These are phyloP conservation scores for Diplocarpon mali DNA, from an alignment of 2,329 filamentous ascomycete species.

Conservation along the genomic window DNA sequence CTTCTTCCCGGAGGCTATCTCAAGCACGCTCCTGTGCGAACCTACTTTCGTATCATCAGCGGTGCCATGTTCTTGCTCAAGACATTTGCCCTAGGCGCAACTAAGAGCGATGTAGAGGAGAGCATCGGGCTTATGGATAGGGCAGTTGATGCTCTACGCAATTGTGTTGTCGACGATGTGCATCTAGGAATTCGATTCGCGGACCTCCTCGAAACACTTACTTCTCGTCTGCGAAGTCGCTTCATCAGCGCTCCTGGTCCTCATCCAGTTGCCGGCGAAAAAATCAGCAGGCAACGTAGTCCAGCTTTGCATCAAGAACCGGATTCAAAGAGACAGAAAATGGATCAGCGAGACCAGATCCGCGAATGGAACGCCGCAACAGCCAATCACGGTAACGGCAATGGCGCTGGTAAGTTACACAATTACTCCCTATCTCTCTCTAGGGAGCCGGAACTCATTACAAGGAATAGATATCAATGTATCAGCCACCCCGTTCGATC, in stretches of 20 bases:
- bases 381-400: slow-evolving; percentile 17
- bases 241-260: slow-evolving; percentile 54
- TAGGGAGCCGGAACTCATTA: not conserved
- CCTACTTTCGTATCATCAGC: slow-evolving; percentile 78
- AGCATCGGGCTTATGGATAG: slow-evolving; percentile 66
- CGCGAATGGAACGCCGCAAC: slow-evolving; percentile 25
- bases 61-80: slow-evolving; percentile 78
- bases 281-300: slow-evolving; percentile 17
- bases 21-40: slow-evolving; percentile 72
- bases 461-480: slow-evolving; percentile 30
- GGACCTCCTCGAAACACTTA: slow-evolving; percentile 69
- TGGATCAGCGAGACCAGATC: slow-evolving; percentile 16
- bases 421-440: not conserved
- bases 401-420: slow-evolving; percentile 17
- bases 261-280: slow-evolving; percentile 24
- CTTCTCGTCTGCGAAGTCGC: slow-evolving; percentile 59
- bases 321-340: slow-evolving; percentile 25
- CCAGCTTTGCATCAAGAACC: slow-evolving; percentile 24
- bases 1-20: slow-evolving; percentile 65
- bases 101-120: slow-evolving; percentile 65
- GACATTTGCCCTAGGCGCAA: slow-evolving; percentile 72
- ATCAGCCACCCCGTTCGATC: slow-evolving; percentile 52
- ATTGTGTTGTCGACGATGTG: slow-evolving; percentile 74
- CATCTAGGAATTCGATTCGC: slow-evolving; percentile 78
- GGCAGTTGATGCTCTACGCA: slow-evolving; percentile 62